Evolutionary conservation across 2,329 filamentous ascomycete species (phyloP).

Genomic region (Rhinocladiella mackenziei): DNA sequence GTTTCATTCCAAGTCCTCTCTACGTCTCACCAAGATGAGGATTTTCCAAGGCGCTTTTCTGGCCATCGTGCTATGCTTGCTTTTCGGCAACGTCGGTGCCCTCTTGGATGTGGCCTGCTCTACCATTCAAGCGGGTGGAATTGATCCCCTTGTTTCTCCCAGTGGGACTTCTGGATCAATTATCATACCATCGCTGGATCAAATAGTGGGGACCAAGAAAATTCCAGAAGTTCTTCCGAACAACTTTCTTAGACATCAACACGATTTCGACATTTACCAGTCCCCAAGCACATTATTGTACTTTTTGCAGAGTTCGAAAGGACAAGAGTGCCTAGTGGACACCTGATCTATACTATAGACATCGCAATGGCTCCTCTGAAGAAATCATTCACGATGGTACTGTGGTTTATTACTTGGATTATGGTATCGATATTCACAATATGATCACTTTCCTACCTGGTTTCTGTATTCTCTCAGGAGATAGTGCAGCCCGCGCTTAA

Average conservation of each 20-base stretch:
- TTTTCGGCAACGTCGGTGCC: conserved; percentile 47
- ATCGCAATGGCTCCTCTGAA: conserved; percentile 52
- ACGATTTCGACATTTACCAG: conserved; percentile 53
- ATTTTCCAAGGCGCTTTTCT: conserved; percentile 19
- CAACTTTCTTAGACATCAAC: conserved; percentile 49
- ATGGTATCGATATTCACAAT: conserved; percentile 44
- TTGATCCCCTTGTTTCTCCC: conserved; percentile 71
- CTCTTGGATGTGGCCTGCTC: conserved; percentile 89
- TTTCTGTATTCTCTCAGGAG: conserved; percentile 79
- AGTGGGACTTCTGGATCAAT: conserved; percentile 60
- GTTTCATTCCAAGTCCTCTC: conserved; percentile 8
- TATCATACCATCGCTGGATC: conserved; percentile 73
- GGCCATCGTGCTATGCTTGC: conserved; percentile 19
- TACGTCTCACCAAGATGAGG: conserved; percentile 17
- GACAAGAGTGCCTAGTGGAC: conserved; percentile 87
- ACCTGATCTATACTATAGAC: conserved; percentile 71
- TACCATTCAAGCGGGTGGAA: conserved; percentile 63
- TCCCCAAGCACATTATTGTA: conserved; percentile 63
- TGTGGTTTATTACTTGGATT: conserved; percentile 34
- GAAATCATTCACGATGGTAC: conserved; percentile 48
- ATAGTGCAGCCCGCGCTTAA: conserved; percentile 42
- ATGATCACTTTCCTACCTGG: conserved; percentile 69
- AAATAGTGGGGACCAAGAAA: conserved; percentile 55
- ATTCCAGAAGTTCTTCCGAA: background rate
- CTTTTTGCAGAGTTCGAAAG: conserved; percentile 72